A percentile compares a stretch with the other conserved stretches of the same genome.
These are phyloP conservation scores for Lichtheimia ornata DNA, from an alignment of 371 early-diverging fungal species.

Conservation along the genomic window DNA sequence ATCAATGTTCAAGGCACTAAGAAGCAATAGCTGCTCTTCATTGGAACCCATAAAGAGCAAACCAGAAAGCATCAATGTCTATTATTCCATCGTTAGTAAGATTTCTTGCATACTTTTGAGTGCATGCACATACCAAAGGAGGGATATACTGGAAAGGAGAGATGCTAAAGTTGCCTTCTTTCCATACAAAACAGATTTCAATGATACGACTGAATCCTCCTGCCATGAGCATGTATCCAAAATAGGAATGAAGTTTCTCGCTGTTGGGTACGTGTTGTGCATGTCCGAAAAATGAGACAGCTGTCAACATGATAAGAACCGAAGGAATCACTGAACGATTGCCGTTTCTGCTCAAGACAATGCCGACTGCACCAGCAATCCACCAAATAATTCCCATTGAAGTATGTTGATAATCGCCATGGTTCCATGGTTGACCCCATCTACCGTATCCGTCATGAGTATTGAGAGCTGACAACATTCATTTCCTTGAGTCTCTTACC, in stretches of 20 bases:
- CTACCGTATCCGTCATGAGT: constrained; percentile 16
- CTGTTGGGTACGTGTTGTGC: constrained; percentile 64
- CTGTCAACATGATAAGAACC: constrained; percentile 63
- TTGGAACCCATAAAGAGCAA: constrained; percentile 67
- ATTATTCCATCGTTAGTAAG: background rate
- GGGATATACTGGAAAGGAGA: constrained; percentile 52
- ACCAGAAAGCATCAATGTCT: constrained; percentile 60
- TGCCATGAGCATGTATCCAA: constrained; percentile 64
- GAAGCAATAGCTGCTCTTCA: constrained; percentile 53
- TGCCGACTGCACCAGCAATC: constrained; percentile 62
- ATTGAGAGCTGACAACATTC: no score
- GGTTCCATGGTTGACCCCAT: constrained; percentile 62
- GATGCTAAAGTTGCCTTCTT: constrained; percentile 37
- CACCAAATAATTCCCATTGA: constrained; percentile 74
- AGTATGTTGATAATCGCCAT: constrained; percentile 71
- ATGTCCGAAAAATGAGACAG: constrained; percentile 63
- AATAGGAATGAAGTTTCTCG: constrained; percentile 61
- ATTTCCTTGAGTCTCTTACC: constrained; percentile 30
- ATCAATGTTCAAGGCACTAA: constrained; percentile 49
- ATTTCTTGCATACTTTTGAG: no score
- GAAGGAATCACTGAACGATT: constrained; percentile 63
- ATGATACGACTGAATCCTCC: constrained; percentile 62
- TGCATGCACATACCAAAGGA: constrained; percentile 39
- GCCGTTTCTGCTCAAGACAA: constrained; percentile 54
- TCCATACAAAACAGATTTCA: constrained; percentile 61